Evolutionary conservation across 129 eudicot species (phyloP).

Genomic region (Cynara cardunculus): DNA sequence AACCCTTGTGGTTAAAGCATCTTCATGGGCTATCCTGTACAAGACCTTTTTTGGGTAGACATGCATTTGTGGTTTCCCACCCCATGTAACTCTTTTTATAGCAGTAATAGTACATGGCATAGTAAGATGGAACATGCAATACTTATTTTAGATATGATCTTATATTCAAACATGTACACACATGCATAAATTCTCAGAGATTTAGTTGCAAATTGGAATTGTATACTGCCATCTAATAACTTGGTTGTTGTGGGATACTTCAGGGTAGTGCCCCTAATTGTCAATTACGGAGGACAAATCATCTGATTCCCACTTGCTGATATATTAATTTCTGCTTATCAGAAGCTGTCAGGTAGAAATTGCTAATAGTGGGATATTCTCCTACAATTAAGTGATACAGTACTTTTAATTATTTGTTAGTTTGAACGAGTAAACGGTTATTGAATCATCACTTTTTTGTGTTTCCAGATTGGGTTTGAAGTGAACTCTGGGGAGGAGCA

Average conservation of each 20-base stretch:
- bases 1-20: too few species aligned
- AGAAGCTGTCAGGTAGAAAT: background rate
- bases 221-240: background rate
- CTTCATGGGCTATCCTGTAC: too few species aligned
- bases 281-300: background rate
- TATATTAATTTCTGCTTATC: background rate
- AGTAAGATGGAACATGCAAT: background rate
- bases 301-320: background rate
- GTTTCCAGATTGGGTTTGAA: conserved; percentile 21
- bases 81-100: background rate
- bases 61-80: background rate
- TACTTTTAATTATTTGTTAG: background rate
- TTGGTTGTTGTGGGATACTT: background rate
- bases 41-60: too few species aligned
- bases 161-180: background rate
- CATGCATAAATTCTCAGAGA: background rate
- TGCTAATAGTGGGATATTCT: background rate
- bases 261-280: background rate
- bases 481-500: conserved; percentile 18
- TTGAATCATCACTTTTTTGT: background rate
- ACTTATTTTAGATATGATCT: background rate
- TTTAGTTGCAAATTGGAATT: background rate
- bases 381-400: background rate
- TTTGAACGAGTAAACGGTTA: background rate
- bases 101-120: background rate